phyloP scores from a whole-genome alignment of 139 green algal genomes.

The Desmodesmus armatus region DNA sequence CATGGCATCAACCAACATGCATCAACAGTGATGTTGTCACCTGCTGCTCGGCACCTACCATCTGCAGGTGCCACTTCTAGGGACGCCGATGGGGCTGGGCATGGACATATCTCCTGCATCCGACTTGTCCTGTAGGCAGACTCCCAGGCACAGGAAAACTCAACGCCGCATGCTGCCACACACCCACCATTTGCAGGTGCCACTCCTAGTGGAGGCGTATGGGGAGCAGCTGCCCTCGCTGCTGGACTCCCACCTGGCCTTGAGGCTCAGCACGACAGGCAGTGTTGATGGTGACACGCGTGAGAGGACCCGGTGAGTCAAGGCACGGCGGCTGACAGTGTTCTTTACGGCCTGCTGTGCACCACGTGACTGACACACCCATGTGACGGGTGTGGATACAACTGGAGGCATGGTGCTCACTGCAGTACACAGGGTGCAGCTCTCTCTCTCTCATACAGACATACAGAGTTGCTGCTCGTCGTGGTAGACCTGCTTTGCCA shows the following conservation, averaged over 20 bases:
- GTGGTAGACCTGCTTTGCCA: background rate
- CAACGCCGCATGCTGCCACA: too few species aligned
- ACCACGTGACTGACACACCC: background rate
- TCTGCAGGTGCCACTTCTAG: constrained; percentile 20
- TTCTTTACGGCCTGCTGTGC: background rate
- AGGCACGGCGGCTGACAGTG: too few species aligned
- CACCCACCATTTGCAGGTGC: background rate
- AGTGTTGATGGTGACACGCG: background rate
- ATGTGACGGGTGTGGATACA: too few species aligned
- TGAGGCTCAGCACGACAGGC: background rate
- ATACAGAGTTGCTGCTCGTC: too few species aligned
- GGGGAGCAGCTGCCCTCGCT: constrained; percentile 31
- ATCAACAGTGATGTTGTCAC: too few species aligned
- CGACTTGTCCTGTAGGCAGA: too few species aligned
- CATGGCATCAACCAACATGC: too few species aligned
- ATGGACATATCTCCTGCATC: too few species aligned
- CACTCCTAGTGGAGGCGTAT: constrained; percentile 18
- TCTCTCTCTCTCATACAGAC: too few species aligned
- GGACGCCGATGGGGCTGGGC: constrained; percentile 17
- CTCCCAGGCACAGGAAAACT: too few species aligned
- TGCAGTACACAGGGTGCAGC: background rate
- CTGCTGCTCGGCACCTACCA: too few species aligned
- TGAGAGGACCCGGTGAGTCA: constrained; percentile 13
- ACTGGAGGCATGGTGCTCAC: too few species aligned
- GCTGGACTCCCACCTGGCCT: background rate